phyloP scores from a whole-genome alignment of 192 early-diverging fungal species.

The Physocladia obscura region DNA sequence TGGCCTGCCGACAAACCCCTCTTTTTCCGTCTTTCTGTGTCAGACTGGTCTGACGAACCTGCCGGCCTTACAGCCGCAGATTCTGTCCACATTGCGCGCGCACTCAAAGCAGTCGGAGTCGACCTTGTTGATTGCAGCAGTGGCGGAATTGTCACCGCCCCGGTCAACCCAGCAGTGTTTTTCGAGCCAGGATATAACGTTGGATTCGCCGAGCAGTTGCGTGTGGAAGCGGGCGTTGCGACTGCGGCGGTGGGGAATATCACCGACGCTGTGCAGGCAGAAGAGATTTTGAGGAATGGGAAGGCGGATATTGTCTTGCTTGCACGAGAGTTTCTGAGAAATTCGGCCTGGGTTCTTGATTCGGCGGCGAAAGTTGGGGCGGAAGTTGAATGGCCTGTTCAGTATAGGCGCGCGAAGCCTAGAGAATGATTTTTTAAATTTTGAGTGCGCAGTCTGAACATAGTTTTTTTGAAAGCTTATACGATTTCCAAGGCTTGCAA shows the following conservation, averaged over 20 bases:
- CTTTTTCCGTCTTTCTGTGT: constrained; percentile 78
- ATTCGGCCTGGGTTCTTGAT: constrained; percentile 68
- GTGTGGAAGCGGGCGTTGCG: constrained; percentile 49
- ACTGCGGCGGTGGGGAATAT: constrained; percentile 76
- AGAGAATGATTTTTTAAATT: not conserved
- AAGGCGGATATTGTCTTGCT: constrained; percentile 75
- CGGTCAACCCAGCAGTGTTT: constrained; percentile 31
- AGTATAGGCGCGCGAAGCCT: constrained; percentile 25
- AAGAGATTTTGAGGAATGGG: constrained; percentile 60
- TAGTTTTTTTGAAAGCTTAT: too few relatives aligned
- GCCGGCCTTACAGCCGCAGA: constrained; percentile 74
- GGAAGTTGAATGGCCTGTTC: constrained; percentile 40
- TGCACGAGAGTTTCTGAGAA: constrained; percentile 68
- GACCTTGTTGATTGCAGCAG: constrained; percentile 86
- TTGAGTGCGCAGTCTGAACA: too few relatives aligned
- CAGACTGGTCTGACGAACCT: constrained; percentile 59
- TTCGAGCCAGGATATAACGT: constrained; percentile 48
- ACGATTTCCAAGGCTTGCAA: too few relatives aligned
- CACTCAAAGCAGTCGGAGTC: constrained; percentile 66
- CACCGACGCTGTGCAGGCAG: constrained; percentile 61
- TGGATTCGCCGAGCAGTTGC: constrained; percentile 57
- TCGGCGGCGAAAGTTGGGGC: constrained; percentile 69
- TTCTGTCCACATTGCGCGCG: constrained; percentile 58
- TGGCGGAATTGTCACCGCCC: constrained; percentile 64
- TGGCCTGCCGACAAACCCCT: constrained; percentile 83